Conservation (phyloP, 2,329 filamentous ascomycete species). For the Neopestalotiopsis rosae region DNA sequence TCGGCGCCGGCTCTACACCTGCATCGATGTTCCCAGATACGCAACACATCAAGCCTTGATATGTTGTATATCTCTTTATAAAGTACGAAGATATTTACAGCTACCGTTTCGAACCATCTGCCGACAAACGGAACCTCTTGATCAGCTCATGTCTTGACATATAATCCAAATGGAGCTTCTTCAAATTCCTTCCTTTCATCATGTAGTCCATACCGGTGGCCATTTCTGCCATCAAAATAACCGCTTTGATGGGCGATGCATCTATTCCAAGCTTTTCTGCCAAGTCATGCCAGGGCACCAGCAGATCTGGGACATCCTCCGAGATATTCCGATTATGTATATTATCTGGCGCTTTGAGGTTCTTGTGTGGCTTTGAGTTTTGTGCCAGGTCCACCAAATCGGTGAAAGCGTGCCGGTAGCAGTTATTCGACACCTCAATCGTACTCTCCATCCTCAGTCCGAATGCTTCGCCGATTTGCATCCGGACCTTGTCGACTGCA, state of each 20-base stretch:
- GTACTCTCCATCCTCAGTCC: constrained; percentile 27
- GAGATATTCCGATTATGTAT: constrained; percentile 30
- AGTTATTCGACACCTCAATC: constrained; percentile 30
- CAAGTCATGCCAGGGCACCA: constrained; percentile 27
- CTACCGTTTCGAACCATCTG: neutral
- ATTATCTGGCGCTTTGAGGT: constrained; percentile 24
- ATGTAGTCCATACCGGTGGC: constrained; percentile 23
- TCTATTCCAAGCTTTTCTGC: constrained; percentile 28
- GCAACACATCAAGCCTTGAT: too few relatives aligned
- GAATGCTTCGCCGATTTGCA: constrained; percentile 28
- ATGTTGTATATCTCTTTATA: too few relatives aligned
- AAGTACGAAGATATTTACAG: neutral
- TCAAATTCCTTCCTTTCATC: constrained; percentile 23
- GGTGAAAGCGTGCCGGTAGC: constrained; percentile 30
- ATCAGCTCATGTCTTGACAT: constrained; percentile 19
- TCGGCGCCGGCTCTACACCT: too few relatives aligned
- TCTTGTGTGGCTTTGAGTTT: constrained; percentile 29
- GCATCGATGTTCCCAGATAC: too few relatives aligned
- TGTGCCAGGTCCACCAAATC: constrained; percentile 29
- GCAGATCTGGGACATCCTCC: constrained; percentile 28
- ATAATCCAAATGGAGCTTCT: constrained; percentile 16
- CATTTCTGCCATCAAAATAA: constrained; percentile 28
- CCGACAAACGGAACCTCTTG: neutral
- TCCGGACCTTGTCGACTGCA: constrained; percentile 28
- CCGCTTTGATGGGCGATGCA: constrained; percentile 25